These are phyloP conservation scores for Curvularia hawaiiensis DNA, from an alignment of 2,329 filamentous ascomycete genomes.

Conservation along the genomic window DNA sequence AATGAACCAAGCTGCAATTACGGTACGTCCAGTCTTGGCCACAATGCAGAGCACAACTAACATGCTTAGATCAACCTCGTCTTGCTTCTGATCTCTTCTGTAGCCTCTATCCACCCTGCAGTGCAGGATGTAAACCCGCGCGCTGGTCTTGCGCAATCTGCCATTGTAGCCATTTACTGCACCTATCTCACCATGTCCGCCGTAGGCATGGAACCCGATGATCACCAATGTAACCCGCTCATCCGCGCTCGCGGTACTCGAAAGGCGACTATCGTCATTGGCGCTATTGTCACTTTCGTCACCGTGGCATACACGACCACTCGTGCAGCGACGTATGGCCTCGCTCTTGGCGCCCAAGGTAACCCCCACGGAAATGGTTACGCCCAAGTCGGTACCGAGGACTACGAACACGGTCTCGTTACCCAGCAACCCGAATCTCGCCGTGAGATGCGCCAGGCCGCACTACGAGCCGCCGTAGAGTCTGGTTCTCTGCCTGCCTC, in stretches of 20 bases:
- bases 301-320: conserved; percentile 98
- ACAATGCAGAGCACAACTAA: conserved; percentile 2
- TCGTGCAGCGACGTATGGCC: conserved; percentile 87
- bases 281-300: conserved; percentile 93
- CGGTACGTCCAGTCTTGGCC: conserved; percentile 52
- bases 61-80: conserved; percentile 73
- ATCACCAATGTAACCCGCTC: conserved; percentile 92
- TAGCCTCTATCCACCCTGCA: conserved; percentile 84
- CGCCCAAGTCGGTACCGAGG: conserved; percentile 67
- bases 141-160: conserved; percentile 93
- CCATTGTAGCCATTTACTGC: conserved; percentile 97
- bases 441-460: conserved; percentile 91
- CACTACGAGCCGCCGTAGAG: conserved; percentile 87
- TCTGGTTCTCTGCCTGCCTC: conserved; percentile 91
- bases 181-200: conserved; percentile 98
- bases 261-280: conserved; percentile 87
- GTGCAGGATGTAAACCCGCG: conserved; percentile 93
- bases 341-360: conserved; percentile 70
- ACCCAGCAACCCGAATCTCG: conserved; percentile 81
- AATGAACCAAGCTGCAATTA: conserved; percentile 97
- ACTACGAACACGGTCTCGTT: conserved; percentile 82
- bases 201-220: conserved; percentile 97
- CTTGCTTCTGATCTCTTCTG: conserved; percentile 78
- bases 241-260: conserved; percentile 84
- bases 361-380: conserved; percentile 61